Base-by-base conservation (phyloP, 495 filamentous ascomycete genomes). In the Viridothelium virens region DNA sequence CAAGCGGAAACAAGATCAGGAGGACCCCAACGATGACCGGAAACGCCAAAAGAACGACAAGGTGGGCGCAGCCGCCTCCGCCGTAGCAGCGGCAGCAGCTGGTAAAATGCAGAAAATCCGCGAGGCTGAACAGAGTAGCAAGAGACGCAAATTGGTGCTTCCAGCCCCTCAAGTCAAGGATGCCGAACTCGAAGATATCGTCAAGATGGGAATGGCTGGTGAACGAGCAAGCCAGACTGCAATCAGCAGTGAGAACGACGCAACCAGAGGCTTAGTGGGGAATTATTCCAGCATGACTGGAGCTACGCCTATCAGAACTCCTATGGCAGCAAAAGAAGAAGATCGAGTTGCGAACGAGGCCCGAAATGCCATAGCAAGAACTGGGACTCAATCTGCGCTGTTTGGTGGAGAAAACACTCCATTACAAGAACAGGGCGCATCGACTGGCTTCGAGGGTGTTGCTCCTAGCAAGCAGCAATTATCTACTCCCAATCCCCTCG, bases 311-410 rank as follows among this genome's bases (percentile, higher is more conserved):
- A 96, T 97, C 69, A 83, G 94, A 65, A 98, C 94, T 44, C 94
- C 94, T 1, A 84, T 87, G 72, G 92, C 91, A 18, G 89, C 94
- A 0, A 89, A 92, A 7, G 89, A 96, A 73, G 92, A 97, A 73
- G 95, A 98, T 74, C 87, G 89, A 68, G 91, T 98, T 63, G 91
- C 93, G 63, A 98, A 97, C 72, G 94, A 98, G 76, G 95, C 97
- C 66, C 87, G 86, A 67, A 97, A 98, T 74, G 96, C 97, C 64
- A 84, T 91, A 47, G 91, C 92, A 6, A 79, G 96, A 56, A 97
- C 92, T 0, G 90, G 96, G 72, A 97, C 94, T 0, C 90, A 97
- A 73, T 97, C 93, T n/a, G 95, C 91, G 18, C 80, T 98, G 16
- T 83, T 97, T 18, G 94, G 94, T 65, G 94, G 93, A 0, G 95